Percentiles rank a stretch among this genome's conserved stretches.
phyloP scores from a whole-genome alignment of 2,329 filamentous ascomycete genomes.

The Colletotrichum lupini region DNA sequence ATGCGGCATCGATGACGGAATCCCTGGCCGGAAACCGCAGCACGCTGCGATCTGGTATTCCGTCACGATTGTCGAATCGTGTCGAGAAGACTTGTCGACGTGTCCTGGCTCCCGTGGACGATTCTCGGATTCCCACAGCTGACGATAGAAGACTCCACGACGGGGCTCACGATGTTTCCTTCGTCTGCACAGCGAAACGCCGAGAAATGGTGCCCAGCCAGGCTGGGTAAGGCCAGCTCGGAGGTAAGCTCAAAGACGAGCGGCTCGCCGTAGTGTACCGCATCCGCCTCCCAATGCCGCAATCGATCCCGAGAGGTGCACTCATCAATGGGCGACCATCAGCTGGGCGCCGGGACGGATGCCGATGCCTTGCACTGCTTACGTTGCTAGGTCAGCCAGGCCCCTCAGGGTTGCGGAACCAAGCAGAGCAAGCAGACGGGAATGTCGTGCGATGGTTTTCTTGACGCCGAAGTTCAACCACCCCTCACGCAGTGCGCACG shows the following conservation, averaged over 20 bases:
- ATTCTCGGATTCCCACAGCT: slow-evolving; percentile 8
- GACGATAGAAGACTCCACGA: slow-evolving; percentile 6
- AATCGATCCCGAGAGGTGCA: not conserved
- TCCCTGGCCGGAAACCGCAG: not conserved
- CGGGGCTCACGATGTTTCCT: not conserved
- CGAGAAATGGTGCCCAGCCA: too few relatives aligned
- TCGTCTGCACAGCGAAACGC: not conserved
- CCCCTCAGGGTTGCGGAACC: not conserved
- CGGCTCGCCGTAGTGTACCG: not conserved
- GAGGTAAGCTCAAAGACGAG: not conserved
- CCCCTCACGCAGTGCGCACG: slow-evolving; percentile 5
- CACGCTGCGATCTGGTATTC: not conserved
- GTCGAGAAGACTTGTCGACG: not conserved
- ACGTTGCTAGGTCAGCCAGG: not conserved
- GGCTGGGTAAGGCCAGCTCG: not conserved
- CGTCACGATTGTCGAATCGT: not conserved
- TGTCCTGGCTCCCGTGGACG: not conserved
- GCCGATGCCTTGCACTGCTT: not conserved
- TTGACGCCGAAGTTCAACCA: slow-evolving; percentile 11
- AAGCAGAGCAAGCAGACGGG: not conserved
- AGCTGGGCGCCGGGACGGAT: not conserved
- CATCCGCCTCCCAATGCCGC: not conserved
- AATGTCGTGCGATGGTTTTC: not conserved
- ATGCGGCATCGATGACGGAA: slow-evolving; percentile 23
- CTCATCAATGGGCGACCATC: not conserved